phyloP scores from a whole-genome alignment of 2,329 filamentous ascomycete genomes.

The Alternaria conjuncta region DNA sequence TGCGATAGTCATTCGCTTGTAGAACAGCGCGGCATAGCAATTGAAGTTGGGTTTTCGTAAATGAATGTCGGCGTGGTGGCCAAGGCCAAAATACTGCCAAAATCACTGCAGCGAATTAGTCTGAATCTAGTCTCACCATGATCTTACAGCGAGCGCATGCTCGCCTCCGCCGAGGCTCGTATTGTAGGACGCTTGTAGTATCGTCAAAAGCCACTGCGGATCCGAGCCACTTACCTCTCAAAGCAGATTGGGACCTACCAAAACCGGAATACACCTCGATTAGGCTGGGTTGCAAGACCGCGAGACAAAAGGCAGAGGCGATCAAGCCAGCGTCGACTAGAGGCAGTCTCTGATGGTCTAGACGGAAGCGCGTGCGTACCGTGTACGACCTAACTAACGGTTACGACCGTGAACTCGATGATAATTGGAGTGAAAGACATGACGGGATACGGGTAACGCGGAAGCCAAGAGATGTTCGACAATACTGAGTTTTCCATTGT shows the following conservation, averaged over 20 bases:
- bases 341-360: neutral
- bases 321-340: neutral
- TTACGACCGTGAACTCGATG: neutral
- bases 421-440: neutral
- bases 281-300: neutral
- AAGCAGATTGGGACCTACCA: neutral
- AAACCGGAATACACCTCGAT: neutral
- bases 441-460: neutral
- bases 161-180: neutral
- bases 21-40: neutral
- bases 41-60: neutral
- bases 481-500: conserved; percentile 7
- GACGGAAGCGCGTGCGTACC: conserved; percentile 4
- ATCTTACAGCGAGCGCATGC: neutral
- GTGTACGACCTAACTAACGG: conserved; percentile 2
- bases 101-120: neutral
- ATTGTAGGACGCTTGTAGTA: neutral
- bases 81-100: neutral
- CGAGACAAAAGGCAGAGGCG: neutral
- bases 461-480: neutral
- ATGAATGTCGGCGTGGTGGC: neutral
- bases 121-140: neutral
- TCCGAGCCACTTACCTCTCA: neutral
- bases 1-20: neutral
- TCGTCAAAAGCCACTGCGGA: neutral